A percentile compares a stretch with the other conserved stretches of the same genome.
Evolutionary conservation across 257 asterid species (phyloP).

Genomic region (Linaria vulgaris): DNA sequence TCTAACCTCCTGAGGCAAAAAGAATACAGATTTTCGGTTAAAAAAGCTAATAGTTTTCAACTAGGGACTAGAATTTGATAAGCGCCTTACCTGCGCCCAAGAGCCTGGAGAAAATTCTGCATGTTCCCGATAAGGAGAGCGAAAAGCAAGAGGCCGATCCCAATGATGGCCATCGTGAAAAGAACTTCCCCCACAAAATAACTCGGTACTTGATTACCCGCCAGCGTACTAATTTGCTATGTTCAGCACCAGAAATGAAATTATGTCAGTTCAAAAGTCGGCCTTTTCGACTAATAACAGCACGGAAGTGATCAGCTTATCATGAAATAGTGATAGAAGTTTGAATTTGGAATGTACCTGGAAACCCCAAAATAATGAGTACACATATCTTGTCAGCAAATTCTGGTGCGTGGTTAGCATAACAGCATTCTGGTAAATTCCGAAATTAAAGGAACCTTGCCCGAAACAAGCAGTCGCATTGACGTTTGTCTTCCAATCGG

Average conservation of each 20-base stretch:
- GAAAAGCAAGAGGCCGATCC: conserved; percentile 82
- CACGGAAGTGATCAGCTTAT: background rate
- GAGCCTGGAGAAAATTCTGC: conserved; percentile 93
- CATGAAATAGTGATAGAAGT: too few species aligned
- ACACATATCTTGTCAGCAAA: conserved; percentile 55
- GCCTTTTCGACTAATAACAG: background rate
- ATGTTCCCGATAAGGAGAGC: conserved; percentile 92
- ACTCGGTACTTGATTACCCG: conserved; percentile 90
- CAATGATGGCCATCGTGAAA: conserved; percentile 84
- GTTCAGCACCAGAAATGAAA: conserved; percentile 16
- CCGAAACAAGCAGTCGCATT: conserved; percentile 70
- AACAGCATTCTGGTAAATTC: conserved; percentile 67
- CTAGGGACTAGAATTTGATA: background rate
- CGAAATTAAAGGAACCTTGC: conserved; percentile 49
- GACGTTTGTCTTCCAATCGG: conserved; percentile 46
- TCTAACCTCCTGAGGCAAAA: conserved; percentile 67
- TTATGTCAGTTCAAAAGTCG: conserved; percentile 4
- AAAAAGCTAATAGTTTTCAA: background rate
- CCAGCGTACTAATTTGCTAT: conserved; percentile 91
- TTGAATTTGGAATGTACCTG: conserved; percentile 71
- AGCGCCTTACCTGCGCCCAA: conserved; percentile 72
- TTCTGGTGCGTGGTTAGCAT: conserved; percentile 51
- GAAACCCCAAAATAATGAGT: conserved; percentile 96
- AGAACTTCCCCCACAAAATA: conserved; percentile 75
- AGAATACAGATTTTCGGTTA: background rate